phyloP scores from a whole-genome alignment of 345 rosid genomes.

The Limnanthes douglasii region DNA sequence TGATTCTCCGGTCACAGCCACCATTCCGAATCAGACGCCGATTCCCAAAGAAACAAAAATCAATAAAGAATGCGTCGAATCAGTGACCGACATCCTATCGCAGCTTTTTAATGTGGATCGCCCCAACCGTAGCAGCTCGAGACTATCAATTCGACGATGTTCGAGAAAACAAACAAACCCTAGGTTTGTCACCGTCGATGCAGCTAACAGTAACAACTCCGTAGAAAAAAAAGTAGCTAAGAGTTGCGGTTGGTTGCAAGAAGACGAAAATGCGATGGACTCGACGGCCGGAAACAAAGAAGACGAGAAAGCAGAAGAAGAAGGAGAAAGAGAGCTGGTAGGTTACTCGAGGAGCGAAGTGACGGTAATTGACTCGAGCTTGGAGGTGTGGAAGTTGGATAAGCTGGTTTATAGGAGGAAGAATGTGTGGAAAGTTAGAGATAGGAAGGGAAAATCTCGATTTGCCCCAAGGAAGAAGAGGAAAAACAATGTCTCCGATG shows the following conservation, averaged over 20 bases:
- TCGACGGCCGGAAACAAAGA: constrained; percentile 7
- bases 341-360: constrained; percentile 92
- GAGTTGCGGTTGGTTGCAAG: constrained; percentile 14
- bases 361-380: constrained; percentile 87
- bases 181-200: constrained; percentile 26
- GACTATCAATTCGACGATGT: constrained; percentile 8
- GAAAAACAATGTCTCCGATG: constrained; percentile 27
- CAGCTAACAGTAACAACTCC: constrained; percentile 4
- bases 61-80: constrained; percentile 34
- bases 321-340: constrained; percentile 35
- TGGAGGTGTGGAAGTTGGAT: constrained; percentile 66
- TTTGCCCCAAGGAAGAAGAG: constrained; percentile 34
- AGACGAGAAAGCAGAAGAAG: constrained; percentile 18
- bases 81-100: constrained; percentile 56
- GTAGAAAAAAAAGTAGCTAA: constrained; percentile 6
- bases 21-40: constrained; percentile 5
- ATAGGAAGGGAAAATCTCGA: constrained; percentile 57
- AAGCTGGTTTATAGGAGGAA: constrained; percentile 63
- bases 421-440: constrained; percentile 77
- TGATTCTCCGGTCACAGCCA: constrained; percentile 9
- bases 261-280: too few relatives aligned
- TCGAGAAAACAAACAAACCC: constrained; percentile 71
- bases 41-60: constrained; percentile 2
- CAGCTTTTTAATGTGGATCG: constrained; percentile 69
- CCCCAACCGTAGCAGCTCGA: neutral